Conservation (phyloP, 805 yeast genomes). For the Candida germanica region DNA sequence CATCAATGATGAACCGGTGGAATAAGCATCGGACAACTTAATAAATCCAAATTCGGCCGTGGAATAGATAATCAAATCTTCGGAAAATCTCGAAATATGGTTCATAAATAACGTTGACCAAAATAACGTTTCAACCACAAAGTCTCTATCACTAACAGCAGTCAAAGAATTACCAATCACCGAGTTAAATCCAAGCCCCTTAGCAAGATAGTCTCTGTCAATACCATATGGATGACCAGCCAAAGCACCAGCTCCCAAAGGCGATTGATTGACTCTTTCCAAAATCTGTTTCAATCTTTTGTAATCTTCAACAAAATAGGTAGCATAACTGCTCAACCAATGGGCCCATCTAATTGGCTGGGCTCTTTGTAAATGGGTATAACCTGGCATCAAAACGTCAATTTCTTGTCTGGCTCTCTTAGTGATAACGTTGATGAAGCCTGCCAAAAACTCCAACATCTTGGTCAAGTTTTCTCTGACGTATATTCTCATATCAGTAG, state of each 20-base stretch:
- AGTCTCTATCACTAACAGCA: conserved; percentile 98
- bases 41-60: conserved; percentile 97
- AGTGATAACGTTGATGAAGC: conserved; percentile 64
- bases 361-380: conserved; percentile 97
- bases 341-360: conserved; percentile 99
- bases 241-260: conserved; percentile 95
- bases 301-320: conserved; percentile 89
- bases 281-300: conserved; percentile 78
- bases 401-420: conserved; percentile 82
- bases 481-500: conserved; percentile 96
- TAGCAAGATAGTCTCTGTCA: conserved; percentile 86
- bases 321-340: conserved; percentile 92
- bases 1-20: conserved; percentile 97
- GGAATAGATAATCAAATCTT: conserved; percentile 92
- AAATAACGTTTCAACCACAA: conserved; percentile 91
- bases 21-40: conserved; percentile 92
- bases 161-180: conserved; percentile 93
- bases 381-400: conserved; percentile 96
- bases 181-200: conserved; percentile 72
- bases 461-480: conserved; percentile 78
- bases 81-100: conserved; percentile 91
- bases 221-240: conserved; percentile 99
- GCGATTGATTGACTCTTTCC: conserved; percentile 80
- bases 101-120: conserved; percentile 95
- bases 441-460: conserved; percentile 51